Evolutionary conservation across 441 rosid species (phyloP).

Genomic region (Corymbia citriodora): DNA sequence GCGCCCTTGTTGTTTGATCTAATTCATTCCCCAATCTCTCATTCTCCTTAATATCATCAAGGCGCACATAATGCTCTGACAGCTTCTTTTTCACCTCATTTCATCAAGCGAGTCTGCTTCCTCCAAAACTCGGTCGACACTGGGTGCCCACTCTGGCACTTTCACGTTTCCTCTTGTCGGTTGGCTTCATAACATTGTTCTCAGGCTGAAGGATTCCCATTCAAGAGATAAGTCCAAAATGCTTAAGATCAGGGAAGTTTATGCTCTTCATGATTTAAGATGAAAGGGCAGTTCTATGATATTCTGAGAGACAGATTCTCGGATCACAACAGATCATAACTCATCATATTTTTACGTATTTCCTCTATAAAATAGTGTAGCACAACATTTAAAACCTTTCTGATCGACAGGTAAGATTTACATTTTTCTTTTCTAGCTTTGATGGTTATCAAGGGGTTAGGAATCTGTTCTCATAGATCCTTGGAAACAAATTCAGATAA

Average conservation of each 20-base stretch:
- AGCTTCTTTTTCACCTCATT: conserved; percentile 41
- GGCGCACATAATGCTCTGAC: conserved; percentile 36
- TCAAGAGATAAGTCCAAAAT: conserved; percentile 49
- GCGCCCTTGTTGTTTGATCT: conserved; percentile 19
- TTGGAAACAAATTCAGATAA: background rate
- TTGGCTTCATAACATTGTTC: conserved; percentile 25
- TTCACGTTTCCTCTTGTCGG: conserved; percentile 47
- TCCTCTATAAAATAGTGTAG: background rate
- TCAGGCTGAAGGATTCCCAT: conserved; percentile 41
- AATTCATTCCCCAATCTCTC: conserved; percentile 48
- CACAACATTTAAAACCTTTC: background rate
- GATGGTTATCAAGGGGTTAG: background rate
- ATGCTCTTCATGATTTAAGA: background rate
- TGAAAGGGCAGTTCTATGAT: background rate
- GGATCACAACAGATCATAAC: background rate
- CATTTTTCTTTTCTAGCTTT: too few species aligned
- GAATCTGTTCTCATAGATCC: background rate
- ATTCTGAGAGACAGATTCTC: background rate
- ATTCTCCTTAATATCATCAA: conserved; percentile 38
- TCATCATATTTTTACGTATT: background rate
- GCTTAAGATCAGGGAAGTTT: conserved; percentile 58
- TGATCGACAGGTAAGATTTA: background rate
- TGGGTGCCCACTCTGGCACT: conserved; percentile 1
- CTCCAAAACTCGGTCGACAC: background rate
- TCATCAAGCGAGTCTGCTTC: conserved; percentile 19